These are phyloP conservation scores for Rubus parviflorus DNA, from an alignment of 306 rosid genomes.

Conservation along the genomic window DNA sequence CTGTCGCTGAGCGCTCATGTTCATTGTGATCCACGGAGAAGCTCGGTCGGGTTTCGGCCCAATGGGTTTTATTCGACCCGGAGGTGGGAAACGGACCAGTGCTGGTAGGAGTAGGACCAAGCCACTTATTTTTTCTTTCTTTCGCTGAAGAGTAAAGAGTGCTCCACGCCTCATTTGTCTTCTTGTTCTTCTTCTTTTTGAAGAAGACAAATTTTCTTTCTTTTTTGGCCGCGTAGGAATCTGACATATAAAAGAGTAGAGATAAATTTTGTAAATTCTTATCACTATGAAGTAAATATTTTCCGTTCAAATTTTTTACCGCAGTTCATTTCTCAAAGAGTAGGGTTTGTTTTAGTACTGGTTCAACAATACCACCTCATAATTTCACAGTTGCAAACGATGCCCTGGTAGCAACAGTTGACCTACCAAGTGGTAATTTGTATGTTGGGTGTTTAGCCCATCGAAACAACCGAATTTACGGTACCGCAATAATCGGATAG, in stretches of 20 bases:
- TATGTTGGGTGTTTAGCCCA: too few species aligned
- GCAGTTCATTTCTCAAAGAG: not conserved
- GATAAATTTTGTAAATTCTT: not conserved
- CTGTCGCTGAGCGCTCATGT: conserved; percentile 37
- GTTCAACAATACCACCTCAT: too few species aligned
- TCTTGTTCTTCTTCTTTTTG: not conserved
- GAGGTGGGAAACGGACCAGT: conserved; percentile 95
- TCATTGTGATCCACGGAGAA: conserved; percentile 15
- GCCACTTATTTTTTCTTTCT: not conserved
- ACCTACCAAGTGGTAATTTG: too few species aligned
- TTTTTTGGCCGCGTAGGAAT: not conserved
- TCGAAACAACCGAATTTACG: too few species aligned
- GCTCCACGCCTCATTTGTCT: too few species aligned
- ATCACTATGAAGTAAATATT: conserved; percentile 1
- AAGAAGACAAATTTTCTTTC: not conserved
- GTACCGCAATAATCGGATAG: too few species aligned
- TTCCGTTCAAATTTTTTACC: not conserved
- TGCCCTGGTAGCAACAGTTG: too few species aligned
- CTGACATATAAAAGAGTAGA: not conserved
- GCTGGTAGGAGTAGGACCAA: conserved; percentile 58
- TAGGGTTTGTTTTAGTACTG: too few species aligned
- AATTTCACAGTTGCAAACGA: too few species aligned
- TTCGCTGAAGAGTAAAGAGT: not conserved
- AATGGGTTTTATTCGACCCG: conserved; percentile 51
- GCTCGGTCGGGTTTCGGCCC: conserved; percentile 15